phyloP scores from a whole-genome alignment of 208 protist genomes.

The Lotmaria passim region DNA sequence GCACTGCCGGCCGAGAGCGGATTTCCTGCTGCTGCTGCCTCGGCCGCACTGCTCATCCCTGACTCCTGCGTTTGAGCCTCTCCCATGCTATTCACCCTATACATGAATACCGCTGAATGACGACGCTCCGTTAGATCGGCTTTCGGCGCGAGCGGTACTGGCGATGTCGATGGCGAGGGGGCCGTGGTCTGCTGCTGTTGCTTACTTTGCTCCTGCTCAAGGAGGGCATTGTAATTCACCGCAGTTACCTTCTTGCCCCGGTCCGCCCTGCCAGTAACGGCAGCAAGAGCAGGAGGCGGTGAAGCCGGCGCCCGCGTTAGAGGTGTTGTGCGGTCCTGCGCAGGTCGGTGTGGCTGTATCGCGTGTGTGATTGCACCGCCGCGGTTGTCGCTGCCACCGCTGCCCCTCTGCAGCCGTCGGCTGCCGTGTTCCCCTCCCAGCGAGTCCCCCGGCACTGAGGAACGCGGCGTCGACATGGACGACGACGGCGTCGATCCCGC shows the following conservation, averaged over 20 bases:
- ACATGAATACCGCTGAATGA: too few species aligned
- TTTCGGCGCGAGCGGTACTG: not conserved
- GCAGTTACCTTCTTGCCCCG: conserved; percentile 15
- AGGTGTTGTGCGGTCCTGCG: not conserved
- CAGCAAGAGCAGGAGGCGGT: not conserved
- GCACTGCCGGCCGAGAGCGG: too few species aligned
- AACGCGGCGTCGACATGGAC: conserved; percentile 18
- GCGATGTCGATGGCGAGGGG: not conserved
- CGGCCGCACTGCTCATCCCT: too few species aligned
- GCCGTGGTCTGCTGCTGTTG: not conserved
- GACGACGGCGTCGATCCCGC: not conserved
- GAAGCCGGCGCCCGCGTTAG: not conserved
- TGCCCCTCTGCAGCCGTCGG: not conserved
- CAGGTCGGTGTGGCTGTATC: conserved; percentile 7
- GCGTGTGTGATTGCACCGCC: conserved; percentile 12
- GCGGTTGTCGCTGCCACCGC: not conserved
- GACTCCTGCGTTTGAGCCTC: not conserved
- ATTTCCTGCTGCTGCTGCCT: too few species aligned
- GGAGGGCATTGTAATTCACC: conserved; percentile 56
- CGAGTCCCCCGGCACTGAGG: not conserved
- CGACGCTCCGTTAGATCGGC: not conserved
- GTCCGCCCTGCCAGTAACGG: not conserved
- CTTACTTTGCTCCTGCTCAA: conserved; percentile 26
- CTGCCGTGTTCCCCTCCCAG: not conserved
- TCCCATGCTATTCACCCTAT: not conserved